A percentile compares a stretch with the other conserved stretches of the same genome.
Evolutionary conservation across 768 basidiomycete species (phyloP).

Genomic region (Neoboletus brunneissimus): DNA sequence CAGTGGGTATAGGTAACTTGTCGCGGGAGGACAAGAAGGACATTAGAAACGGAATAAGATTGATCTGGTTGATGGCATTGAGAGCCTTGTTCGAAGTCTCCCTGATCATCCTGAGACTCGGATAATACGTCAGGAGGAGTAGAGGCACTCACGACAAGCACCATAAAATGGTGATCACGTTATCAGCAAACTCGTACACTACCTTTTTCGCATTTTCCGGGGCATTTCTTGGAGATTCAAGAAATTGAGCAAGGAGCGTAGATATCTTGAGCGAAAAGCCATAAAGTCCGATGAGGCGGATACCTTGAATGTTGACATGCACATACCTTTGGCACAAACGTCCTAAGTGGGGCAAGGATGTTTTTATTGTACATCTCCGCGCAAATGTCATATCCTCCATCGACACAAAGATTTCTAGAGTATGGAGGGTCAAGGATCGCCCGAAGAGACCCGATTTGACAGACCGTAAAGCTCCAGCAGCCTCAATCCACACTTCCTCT

Average conservation of each 20-base stretch:
- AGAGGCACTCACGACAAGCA: conserved; percentile 80
- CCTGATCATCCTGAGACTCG: conserved; percentile 39
- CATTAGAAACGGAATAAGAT: conserved; percentile 81
- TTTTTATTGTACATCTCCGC: conserved; percentile 98
- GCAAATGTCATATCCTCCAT: conserved; percentile 93
- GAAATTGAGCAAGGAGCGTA: conserved; percentile 61
- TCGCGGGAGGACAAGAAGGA: conserved; percentile 78
- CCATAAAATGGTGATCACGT: conserved; percentile 90
- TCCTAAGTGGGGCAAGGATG: conserved; percentile 71
- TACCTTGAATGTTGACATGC: not conserved
- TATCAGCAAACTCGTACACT: conserved; percentile 87
- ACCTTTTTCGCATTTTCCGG: conserved; percentile 71
- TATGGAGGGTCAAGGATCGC: conserved; percentile 6
- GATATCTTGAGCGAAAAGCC: conserved; percentile 56
- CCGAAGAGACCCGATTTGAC: conserved; percentile 15
- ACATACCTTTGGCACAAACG: conserved; percentile 75
- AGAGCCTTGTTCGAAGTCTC: conserved; percentile 91
- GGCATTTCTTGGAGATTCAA: conserved; percentile 57
- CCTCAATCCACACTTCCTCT: conserved; percentile 90
- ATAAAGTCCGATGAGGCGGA: not conserved
- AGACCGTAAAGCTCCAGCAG: conserved; percentile 83
- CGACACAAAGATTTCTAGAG: conserved; percentile 85
- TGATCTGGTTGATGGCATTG: conserved; percentile 73
- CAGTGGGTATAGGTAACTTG: conserved; percentile 65
- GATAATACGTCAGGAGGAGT: not conserved